Base-by-base conservation (phyloP, 108 stramenopile genomes). In the Epipyxis sp. region DNA sequence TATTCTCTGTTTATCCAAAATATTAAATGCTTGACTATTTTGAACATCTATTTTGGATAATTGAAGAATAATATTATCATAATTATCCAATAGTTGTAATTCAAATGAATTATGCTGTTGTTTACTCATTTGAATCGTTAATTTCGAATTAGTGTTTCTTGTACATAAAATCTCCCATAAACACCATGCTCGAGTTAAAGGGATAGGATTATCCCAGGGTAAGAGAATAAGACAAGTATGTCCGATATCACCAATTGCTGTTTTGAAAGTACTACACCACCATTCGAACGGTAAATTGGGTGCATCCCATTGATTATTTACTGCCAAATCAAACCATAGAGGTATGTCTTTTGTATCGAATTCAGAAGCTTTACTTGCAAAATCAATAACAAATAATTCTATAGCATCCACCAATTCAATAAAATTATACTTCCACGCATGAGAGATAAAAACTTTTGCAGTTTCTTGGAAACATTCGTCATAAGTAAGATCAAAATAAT, bases 371-470 rank as follows among this genome's bases (percentile, higher is more conserved):
- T n/a, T n/a, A n/a, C n/a, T 57, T n/a, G 25, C 54, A 16, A 20
- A 25, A 25, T 16, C 16, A 57, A 20, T 25, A 57, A 68, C 20
- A 41, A 37, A 37, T 37, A 20, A 20, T 40, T 41, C 20, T 68
- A 68, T 20, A 37, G 65, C 65, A 37, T 68, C 40, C 20, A 68
- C 40, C 16, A 68, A 20, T 37, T 68, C 65, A 40, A 68, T 16
- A 68, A 68, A 68, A 37, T 16, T 40, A 68, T 37, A 68, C 40
- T 68, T 68, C 65, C 65, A 68, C 20, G 65, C 65, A 68, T 68
- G 65, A 41, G 65, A 68, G 20, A 68, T 68, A 41, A 68, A 68
- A 40, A 68, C 65, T 40, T 68, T 16, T 16, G 65, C 65, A 37
- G 41, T 16, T 68, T 41, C 20, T 16, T 37, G 29, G 20, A 20